These are phyloP conservation scores for Talaromyces nanjingensis DNA, from an alignment of 495 filamentous ascomycete genomes.

Conservation along the genomic window DNA sequence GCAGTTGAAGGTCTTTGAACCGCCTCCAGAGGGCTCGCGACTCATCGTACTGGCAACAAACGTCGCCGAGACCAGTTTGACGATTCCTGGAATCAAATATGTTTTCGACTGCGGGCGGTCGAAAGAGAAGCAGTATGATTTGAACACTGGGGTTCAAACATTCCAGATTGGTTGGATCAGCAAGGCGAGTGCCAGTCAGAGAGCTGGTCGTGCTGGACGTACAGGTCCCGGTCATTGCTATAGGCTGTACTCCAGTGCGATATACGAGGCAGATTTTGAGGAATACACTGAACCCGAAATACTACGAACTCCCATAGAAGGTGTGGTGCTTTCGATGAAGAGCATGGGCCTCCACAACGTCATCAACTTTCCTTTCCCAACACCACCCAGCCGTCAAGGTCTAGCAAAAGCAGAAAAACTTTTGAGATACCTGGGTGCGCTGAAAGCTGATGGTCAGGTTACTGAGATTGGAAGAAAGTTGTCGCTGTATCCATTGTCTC, in stretches of 20 bases:
- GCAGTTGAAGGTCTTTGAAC: conserved; percentile 88
- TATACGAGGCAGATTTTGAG: conserved; percentile 86
- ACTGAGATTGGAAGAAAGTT: conserved; percentile 72
- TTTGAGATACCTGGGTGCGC: conserved; percentile 63
- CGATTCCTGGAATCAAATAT: conserved; percentile 91
- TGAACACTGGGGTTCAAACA: conserved; percentile 80
- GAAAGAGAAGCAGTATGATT: conserved; percentile 86
- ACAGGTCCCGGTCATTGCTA: conserved; percentile 97
- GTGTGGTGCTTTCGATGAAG: conserved; percentile 90
- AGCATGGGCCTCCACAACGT: conserved; percentile 89
- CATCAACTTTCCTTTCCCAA: conserved; percentile 96
- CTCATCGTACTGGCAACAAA: conserved; percentile 93
- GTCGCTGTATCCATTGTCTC: conserved; percentile 81
- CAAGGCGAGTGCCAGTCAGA: conserved; percentile 90
- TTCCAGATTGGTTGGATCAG: conserved; percentile 96
- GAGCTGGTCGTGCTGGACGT: conserved; percentile 90
- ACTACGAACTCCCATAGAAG: conserved; percentile 84
- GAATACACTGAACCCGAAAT: conserved; percentile 87
- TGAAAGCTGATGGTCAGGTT: conserved; percentile 61
- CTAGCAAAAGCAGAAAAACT: conserved; percentile 83
- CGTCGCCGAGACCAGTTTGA: conserved; percentile 93
- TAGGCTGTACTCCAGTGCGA: conserved; percentile 83
- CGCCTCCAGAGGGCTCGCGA: conserved; percentile 74
- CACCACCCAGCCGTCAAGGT: conserved; percentile 73
- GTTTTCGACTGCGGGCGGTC: conserved; percentile 91